A percentile compares a stretch with the other conserved stretches of the same genome.
phyloP scores from a whole-genome alignment of 208 protist species.

The Leishmania amazonensis region DNA sequence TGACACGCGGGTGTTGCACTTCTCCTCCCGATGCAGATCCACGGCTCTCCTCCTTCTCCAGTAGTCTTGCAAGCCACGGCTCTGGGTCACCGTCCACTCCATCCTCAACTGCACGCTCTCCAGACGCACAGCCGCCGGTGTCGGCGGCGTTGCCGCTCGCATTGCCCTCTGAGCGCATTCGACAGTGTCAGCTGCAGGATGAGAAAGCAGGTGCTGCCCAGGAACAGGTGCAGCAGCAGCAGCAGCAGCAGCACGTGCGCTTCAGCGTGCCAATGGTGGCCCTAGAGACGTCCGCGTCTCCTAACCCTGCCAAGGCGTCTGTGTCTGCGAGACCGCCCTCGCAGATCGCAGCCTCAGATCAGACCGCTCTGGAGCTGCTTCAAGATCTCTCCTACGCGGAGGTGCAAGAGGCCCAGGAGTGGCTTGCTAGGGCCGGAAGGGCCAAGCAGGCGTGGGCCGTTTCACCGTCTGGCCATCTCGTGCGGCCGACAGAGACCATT shows the following conservation, averaged over 20 bases:
- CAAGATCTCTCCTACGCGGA: constrained; percentile 24
- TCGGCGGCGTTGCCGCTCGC: background rate
- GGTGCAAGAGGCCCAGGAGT: constrained; percentile 9
- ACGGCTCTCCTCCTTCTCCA: background rate
- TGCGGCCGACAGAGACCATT: background rate
- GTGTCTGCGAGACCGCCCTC: background rate
- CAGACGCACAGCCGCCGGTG: constrained; percentile 15
- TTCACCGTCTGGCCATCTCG: background rate
- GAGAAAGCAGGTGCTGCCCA: background rate
- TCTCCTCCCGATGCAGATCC: background rate
- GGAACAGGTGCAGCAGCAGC: no score
- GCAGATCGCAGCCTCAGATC: background rate
- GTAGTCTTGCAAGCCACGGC: background rate
- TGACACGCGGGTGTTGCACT: background rate
- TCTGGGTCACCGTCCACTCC: background rate
- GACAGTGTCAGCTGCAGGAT: background rate
- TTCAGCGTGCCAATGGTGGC: constrained; percentile 2
- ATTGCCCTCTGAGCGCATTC: no score
- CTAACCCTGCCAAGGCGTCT: background rate
- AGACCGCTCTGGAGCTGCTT: constrained; percentile 18
- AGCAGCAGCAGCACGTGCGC: constrained; percentile 11
- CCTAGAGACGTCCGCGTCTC: no score
- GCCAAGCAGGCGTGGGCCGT: background rate
- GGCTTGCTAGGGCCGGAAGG: background rate
- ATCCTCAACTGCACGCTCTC: constrained; percentile 6